phyloP scores from a whole-genome alignment of 2,329 filamentous ascomycete species.

The Cercospora sojina region DNA sequence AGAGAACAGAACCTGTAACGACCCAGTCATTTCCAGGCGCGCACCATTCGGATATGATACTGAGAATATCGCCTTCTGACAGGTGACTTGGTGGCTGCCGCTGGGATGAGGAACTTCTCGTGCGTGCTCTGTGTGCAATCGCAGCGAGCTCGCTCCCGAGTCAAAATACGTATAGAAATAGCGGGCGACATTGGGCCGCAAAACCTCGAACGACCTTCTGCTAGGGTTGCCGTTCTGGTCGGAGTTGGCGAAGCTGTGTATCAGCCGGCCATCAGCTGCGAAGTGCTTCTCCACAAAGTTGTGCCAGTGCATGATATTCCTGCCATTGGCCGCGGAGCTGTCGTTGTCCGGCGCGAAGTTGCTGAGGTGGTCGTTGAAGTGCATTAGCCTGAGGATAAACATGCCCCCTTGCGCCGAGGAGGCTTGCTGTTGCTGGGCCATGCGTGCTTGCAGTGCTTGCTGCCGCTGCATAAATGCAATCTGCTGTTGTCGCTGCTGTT shows the following conservation, averaged over 20 bases:
- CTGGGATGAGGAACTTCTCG: slow-evolving; percentile 58
- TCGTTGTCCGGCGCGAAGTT: slow-evolving; percentile 45
- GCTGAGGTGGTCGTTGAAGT: slow-evolving; percentile 58
- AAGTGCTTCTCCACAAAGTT: slow-evolving; percentile 80
- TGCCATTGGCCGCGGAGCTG: slow-evolving; percentile 53
- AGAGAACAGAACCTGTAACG: slow-evolving; percentile 76
- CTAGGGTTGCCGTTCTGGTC: slow-evolving; percentile 33
- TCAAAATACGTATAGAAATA: slow-evolving; percentile 90
- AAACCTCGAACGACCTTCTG: slow-evolving; percentile 83
- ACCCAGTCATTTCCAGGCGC: slow-evolving; percentile 57
- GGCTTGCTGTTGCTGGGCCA: slow-evolving; percentile 33
- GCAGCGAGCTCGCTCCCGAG: slow-evolving; percentile 80
- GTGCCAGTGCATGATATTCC: slow-evolving; percentile 75
- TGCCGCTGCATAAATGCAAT: slow-evolving; percentile 34
- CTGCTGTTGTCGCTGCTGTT: slow-evolving; percentile 33
- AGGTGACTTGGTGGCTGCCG: slow-evolving; percentile 72
- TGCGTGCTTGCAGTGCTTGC: slow-evolving; percentile 27
- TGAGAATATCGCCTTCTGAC: slow-evolving; percentile 73
- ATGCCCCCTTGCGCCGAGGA: slow-evolving; percentile 36
- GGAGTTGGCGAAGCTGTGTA: slow-evolving; percentile 41
- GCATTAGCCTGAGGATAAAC: slow-evolving; percentile 54
- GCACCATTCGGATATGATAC: slow-evolving; percentile 86
- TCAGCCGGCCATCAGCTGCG: slow-evolving; percentile 71
- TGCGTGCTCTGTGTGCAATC: slow-evolving; percentile 75
- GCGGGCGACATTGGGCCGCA: slow-evolving; percentile 74